These are phyloP conservation scores for Anisodus acutangulus DNA, from an alignment of 257 asterid species.

Conservation along the genomic window DNA sequence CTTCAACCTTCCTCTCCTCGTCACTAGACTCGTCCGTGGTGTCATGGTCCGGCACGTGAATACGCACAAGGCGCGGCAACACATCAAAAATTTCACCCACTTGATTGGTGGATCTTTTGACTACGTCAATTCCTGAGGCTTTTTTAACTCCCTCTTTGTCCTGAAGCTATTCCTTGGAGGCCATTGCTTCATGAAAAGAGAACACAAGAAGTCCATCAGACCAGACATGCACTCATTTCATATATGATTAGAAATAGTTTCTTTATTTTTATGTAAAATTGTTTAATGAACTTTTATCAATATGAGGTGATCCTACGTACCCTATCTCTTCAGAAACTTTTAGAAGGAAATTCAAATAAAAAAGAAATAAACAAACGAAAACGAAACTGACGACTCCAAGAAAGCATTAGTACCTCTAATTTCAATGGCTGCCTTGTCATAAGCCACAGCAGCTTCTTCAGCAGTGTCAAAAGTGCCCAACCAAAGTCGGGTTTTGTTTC, in stretches of 20 bases:
- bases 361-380: neutral
- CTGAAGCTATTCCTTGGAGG: neutral
- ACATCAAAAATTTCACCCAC: neutral
- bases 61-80: neutral
- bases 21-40: neutral
- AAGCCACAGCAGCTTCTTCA: neutral
- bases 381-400: neutral
- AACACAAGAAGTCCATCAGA: neutral
- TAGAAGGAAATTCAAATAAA: neutral
- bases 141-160: neutral
- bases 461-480: conserved; percentile 3
- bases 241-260: neutral
- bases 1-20: neutral
- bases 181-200: neutral
- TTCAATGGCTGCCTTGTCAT: conserved; percentile 24
- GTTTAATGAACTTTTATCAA: neutral
- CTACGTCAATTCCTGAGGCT: neutral
- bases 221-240: neutral
- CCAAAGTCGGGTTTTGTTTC: neutral
- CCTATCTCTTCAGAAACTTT: neutral
- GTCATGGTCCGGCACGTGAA: neutral
- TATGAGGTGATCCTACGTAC: neutral
- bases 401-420: neutral
- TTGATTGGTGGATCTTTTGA: neutral
- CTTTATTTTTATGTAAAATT: neutral